These are phyloP conservation scores for Aspergillus flavus DNA, from an alignment of 2,329 filamentous ascomycete genomes.

Conservation along the genomic window DNA sequence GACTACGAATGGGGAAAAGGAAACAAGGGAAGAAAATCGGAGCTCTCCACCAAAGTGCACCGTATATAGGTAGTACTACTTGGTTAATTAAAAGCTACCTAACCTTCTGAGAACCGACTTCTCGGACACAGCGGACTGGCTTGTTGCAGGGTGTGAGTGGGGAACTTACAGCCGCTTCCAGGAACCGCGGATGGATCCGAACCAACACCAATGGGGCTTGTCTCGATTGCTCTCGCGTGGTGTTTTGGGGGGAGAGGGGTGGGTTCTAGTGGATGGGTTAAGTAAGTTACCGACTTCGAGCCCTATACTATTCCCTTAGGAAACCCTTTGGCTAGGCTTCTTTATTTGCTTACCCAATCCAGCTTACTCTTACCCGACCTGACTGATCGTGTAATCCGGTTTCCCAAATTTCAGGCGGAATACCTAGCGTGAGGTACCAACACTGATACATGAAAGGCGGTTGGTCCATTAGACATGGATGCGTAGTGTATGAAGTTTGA, in stretches of 20 bases:
- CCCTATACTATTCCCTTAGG: constrained; percentile 4
- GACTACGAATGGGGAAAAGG: constrained; percentile 9
- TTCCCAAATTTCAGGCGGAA: constrained; percentile 2
- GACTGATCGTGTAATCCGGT: not conserved
- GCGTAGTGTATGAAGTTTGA: not conserved
- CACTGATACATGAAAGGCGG: not conserved
- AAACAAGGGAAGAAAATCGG: constrained; percentile 12
- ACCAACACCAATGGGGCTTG: constrained; percentile 24
- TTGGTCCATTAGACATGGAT: not conserved
- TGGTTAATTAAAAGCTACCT: constrained; percentile 22
- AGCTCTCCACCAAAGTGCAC: constrained; percentile 23
- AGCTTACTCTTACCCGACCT: not conserved
- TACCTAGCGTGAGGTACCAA: not conserved
- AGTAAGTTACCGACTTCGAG: not conserved
- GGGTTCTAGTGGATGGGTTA: constrained; percentile 1
- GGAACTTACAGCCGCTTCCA: constrained; percentile 28
- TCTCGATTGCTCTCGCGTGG: constrained; percentile 26
- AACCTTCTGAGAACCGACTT: constrained; percentile 30
- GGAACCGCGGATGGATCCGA: constrained; percentile 37
- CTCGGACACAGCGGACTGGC: constrained; percentile 28
- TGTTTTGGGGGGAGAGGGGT: constrained; percentile 8
- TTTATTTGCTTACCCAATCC: constrained; percentile 6
- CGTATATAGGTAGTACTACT: constrained; percentile 4
- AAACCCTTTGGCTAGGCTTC: constrained; percentile 7
- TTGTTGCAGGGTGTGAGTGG: constrained; percentile 33